Evolutionary conservation across 495 filamentous ascomycete species (phyloP).

Genomic region (Hypoxylon lenormandii): DNA sequence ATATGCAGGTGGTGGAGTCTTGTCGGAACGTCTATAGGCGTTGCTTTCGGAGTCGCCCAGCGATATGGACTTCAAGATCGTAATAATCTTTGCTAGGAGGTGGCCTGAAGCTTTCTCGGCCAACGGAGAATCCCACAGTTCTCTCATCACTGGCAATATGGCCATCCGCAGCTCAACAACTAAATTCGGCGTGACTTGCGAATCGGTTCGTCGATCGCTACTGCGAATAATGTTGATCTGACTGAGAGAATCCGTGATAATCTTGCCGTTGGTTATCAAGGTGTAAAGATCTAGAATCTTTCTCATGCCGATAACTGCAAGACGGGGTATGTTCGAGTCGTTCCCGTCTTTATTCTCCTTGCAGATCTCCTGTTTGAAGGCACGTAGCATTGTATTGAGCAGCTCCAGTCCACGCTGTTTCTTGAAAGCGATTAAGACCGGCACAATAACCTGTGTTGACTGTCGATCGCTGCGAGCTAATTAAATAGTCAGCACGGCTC

Average conservation of each 20-base stretch:
- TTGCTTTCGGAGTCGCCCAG: slow-evolving; percentile 78
- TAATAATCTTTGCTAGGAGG: slow-evolving; percentile 82
- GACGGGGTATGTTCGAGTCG: slow-evolving; percentile 51
- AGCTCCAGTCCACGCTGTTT: slow-evolving; percentile 77
- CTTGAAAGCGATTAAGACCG: slow-evolving; percentile 88
- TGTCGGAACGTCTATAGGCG: slow-evolving; percentile 71
- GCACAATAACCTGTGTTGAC: slow-evolving; percentile 72
- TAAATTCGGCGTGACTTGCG: slow-evolving; percentile 79
- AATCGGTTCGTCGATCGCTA: slow-evolving; percentile 69
- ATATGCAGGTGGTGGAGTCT: slow-evolving; percentile 55
- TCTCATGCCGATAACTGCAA: slow-evolving; percentile 71
- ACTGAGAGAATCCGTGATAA: slow-evolving; percentile 77
- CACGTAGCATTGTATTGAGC: slow-evolving; percentile 77
- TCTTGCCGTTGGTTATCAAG: slow-evolving; percentile 78
- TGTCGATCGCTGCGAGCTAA: slow-evolving; percentile 45
- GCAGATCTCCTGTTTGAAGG: slow-evolving; percentile 76
- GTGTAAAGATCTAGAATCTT: slow-evolving; percentile 86
- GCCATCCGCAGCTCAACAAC: slow-evolving; percentile 86
- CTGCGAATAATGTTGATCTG: slow-evolving; percentile 69
- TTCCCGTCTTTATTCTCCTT: slow-evolving; percentile 48
- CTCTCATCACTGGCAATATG: slow-evolving; percentile 79
- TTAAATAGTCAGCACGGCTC: slow-evolving; percentile 26
- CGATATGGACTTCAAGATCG: slow-evolving; percentile 83
- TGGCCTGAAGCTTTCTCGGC: slow-evolving; percentile 79
- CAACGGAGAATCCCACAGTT: slow-evolving; percentile 85